Percentiles rank a stretch among this genome's conserved stretches.
Evolutionary conservation across 768 basidiomycete species (phyloP).

Genomic region (Sporobolomyces phaffii): DNA sequence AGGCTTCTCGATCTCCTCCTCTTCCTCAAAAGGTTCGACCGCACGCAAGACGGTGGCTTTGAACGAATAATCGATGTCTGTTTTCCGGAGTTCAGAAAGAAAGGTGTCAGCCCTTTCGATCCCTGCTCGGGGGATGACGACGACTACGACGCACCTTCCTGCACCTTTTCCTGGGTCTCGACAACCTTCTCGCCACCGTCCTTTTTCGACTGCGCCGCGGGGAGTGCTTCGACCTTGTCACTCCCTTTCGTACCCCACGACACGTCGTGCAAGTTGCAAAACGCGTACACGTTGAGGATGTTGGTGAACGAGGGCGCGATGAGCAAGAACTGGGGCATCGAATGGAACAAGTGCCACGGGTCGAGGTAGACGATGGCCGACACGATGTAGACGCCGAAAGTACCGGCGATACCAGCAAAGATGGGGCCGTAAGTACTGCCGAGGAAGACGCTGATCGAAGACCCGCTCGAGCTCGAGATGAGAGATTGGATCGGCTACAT

Average conservation of each 20-base stretch:
- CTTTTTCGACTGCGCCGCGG: conserved; percentile 77
- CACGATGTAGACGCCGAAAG: conserved; percentile 49
- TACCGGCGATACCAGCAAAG: conserved; percentile 41
- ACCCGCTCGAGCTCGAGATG: conserved; percentile 1
- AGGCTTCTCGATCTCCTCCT: conserved; percentile 67
- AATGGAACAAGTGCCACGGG: conserved; percentile 96
- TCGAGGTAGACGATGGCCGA: conserved; percentile 53
- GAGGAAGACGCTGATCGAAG: conserved; percentile 30
- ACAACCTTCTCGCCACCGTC: conserved; percentile 67
- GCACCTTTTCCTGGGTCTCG: conserved; percentile 72
- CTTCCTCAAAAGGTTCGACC: conserved; percentile 63
- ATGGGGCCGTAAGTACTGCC: conserved; percentile 38
- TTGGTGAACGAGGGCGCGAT: conserved; percentile 91
- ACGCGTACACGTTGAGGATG: conserved; percentile 86
- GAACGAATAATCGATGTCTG: conserved; percentile 84
- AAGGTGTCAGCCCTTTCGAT: background rate
- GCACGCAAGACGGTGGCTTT: conserved; percentile 82
- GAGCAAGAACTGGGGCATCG: conserved; percentile 82
- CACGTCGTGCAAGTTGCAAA: conserved; percentile 91
- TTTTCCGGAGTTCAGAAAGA: conserved; percentile 26
- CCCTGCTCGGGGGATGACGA: background rate
- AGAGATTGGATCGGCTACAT: conserved; percentile 34
- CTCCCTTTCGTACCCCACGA: conserved; percentile 91
- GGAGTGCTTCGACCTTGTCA: conserved; percentile 87
- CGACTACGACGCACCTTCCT: conserved; percentile 48